Base-by-base conservation (phyloP, 2,329 filamentous ascomycete genomes). In the Pyricularia grisea region DNA sequence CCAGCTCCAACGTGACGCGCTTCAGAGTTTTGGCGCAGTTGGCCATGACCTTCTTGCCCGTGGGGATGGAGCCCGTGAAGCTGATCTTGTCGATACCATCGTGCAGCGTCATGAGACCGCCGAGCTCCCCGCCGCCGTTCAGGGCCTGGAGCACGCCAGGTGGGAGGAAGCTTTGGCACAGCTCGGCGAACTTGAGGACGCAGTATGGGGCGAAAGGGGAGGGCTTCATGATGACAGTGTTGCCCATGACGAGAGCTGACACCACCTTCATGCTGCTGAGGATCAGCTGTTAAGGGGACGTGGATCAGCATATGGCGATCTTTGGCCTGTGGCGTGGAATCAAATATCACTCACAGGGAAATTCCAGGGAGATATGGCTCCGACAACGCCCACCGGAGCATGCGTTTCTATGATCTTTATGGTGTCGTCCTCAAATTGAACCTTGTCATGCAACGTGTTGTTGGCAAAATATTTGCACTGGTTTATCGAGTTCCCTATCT, bases 291-390 rank as follows among this genome's bases (percentile, higher is more conserved):
- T 14, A 9, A 5, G 27, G 50, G 14, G 27, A 25, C 4, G 27
- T 14, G 9, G 10, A 50, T 60, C 50, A 60, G 50, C 28, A 23
- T 36, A 1, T 5, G 9, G 7, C 14, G 5, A 2, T 30, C 3
- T 65, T 65, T 28, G 28, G 28, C 14, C 33, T 25, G 4, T 33
- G 23, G 17, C 28, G 17, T 3, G 12, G 11, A 33, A 65, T 31
- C 2, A 2, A 65, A 14, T 11, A 61, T 25, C 17, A 33, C 66
- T 10, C 11, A 68, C 72, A 1, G 82, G 82, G 72, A 83, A 88
- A 74, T 89, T 89, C 87, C 87, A 89, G 0, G 86, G 86, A 28
- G 84, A 83, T 72, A 88, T 88, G 70, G 82, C 87, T 14, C 79
- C 84, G 1, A 81, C 79, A 4, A 85, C 79, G 42, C 84, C 84